Base-by-base conservation (phyloP, 108 stramenopile genomes). In the Nitzschia sp. region DNA sequence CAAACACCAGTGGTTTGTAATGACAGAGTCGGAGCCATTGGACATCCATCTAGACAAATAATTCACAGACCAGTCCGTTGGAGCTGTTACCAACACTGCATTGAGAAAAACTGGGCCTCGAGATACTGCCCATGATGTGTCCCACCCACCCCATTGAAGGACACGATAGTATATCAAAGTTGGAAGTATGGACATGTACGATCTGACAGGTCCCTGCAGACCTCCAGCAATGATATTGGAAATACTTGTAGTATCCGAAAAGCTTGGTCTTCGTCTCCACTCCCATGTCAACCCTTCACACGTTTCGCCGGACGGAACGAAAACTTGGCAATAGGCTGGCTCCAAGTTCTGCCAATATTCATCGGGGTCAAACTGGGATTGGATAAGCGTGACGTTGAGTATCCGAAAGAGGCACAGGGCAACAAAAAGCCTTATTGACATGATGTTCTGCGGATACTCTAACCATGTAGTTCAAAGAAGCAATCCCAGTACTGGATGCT, bases 331-430 rank as follows among this genome's bases (percentile, higher is more conserved):
- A 68, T 94, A 94, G 9, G 93, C 88, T 9, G 93, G 93, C 77
- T 94, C 93, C 17, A 94, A 65, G n/a, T 83, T 84, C 70, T 94
- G 93, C 90, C 90, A 91, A 56, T 88, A 91, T 64, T 94, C 93
- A 66, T 94, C 93, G 20, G 93, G 88, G 72, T 94, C 93, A 54
- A 94, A 94, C 69, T 91, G 90, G 24, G 88, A 81, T 76, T 89
- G 83, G 10, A 94, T 77, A 48, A 89, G 44, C 57, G 79, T 83
- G 8, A 86, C 86, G 58, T 94, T 94, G 46, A 65, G 6, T 37
- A 79, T 67, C 8, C 83, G 75, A 67, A 83, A 73, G 3, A 65
- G 34, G 53, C 75, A 76, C n/a, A 83, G 53, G 51, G 41, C 41
- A 21, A 82, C 3, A 17, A 17, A 48, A 17, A 17, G 46, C 46